Evolutionary conservation across 2,329 filamentous ascomycete species (phyloP), one percentile per base, ranked within the genome.

Genomic region (Coniochaeta ligniaria): DNA sequence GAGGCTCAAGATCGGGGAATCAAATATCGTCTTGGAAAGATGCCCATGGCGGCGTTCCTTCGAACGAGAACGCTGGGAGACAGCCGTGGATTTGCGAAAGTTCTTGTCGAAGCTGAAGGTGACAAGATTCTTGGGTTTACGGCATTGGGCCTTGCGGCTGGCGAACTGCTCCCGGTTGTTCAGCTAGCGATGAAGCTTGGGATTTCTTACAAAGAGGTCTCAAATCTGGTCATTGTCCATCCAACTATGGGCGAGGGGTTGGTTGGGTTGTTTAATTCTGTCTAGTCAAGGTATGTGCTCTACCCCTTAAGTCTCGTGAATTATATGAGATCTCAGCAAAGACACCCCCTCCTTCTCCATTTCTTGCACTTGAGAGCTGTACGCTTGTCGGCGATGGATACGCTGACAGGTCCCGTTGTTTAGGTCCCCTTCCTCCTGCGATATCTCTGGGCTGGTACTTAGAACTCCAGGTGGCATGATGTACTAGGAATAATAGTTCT

Each of bases 101-200:
- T 22, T 8, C 54, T 62, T 26, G 55, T 62, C 20, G 60, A 62
- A 57, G 60, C 58, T 6, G 41, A 57, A 16, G 58, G 58, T 8
- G 63, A 66, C 45, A 38, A 31, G 8, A 64, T 66, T 50, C 28
- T 66, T 31, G 62, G 64, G 6, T 64, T 66, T 38, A 63, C 60
- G 22, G 64, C 62, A 4, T 36, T 66, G 22, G 63, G 62, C 0
- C 24, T 59, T 6, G 59, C 59, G 3, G 63, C 62, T 26, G 63
- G 63, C n/a, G 64, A 65, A 41, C 28, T 66, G 20, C 56, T 65
- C 22, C 62, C 64, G 6, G 63, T 65, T 12, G 60, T 66, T 24
- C 62, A 63, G 38, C 59, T 65, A 57, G 62, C 63, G 6, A 66
- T 65, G 61, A 63, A 61, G 50, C 59, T 58, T 35, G 60, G 60